Conservation (phyloP, 148 eudicot species). For the Rheum nobile region DNA sequence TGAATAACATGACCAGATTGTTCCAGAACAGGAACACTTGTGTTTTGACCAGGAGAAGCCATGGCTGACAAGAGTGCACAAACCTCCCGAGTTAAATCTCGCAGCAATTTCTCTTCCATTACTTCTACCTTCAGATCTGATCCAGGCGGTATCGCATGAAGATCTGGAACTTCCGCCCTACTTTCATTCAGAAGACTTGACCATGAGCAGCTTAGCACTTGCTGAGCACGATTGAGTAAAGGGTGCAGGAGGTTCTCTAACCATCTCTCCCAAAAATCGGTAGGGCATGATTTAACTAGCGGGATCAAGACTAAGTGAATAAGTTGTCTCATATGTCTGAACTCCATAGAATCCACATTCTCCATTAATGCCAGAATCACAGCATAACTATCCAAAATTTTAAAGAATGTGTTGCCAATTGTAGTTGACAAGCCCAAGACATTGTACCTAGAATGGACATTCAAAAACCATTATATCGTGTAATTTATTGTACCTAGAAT, state of each 20-base stretch:
- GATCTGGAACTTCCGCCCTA: slow-evolving; percentile 82
- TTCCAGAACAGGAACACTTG: slow-evolving; percentile 65
- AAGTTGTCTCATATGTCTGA: slow-evolving; percentile 79
- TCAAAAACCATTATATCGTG: neutral
- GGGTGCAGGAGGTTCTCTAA: slow-evolving; percentile 77
- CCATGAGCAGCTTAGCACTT: slow-evolving; percentile 81
- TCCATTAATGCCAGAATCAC: slow-evolving; percentile 66
- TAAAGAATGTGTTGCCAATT: slow-evolving; percentile 70
- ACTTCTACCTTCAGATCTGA: slow-evolving; percentile 87
- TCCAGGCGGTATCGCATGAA: slow-evolving; percentile 46
- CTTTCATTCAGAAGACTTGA: slow-evolving; percentile 77
- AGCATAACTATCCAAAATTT: slow-evolving; percentile 43
- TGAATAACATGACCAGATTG: slow-evolving; percentile 62
- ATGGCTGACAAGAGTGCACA: slow-evolving; percentile 61
- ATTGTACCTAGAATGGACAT: slow-evolving; percentile 46
- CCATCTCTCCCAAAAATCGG: slow-evolving; percentile 69
- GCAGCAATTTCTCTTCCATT: slow-evolving; percentile 95
- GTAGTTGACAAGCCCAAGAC: slow-evolving; percentile 86
- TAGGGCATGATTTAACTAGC: slow-evolving; percentile 59
- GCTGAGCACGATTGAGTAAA: slow-evolving; percentile 42
- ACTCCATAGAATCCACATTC: slow-evolving; percentile 85
- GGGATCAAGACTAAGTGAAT: slow-evolving; percentile 76
- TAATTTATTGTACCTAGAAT: slow-evolving; percentile 44
- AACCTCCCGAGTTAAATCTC: slow-evolving; percentile 84
- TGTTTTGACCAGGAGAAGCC: slow-evolving; percentile 66